These are phyloP conservation scores for Cryptococcus amylolentus DNA, from an alignment of 1,284 basidiomycete genomes.

Conservation along the genomic window DNA sequence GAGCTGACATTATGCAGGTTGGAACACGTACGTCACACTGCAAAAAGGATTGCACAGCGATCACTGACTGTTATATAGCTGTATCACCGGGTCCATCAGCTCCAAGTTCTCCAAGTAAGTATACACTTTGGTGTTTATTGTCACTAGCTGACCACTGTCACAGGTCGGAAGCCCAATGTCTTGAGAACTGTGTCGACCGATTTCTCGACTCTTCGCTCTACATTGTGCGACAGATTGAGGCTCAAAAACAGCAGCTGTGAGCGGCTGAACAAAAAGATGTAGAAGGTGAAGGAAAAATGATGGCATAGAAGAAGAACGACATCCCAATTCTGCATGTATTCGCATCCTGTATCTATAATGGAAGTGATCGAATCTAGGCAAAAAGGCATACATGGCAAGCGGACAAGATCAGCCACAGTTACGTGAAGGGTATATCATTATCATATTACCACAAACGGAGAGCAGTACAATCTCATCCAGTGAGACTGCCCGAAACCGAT, in stretches of 20 bases:
- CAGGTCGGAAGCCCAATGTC: conserved; percentile 70
- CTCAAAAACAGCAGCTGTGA: conserved; percentile 42
- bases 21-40: conserved; percentile 72
- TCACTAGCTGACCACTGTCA: background rate
- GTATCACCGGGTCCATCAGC: conserved; percentile 78
- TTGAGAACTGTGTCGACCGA: conserved; percentile 87
- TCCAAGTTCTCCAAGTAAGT: conserved; percentile 69
- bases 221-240: conserved; percentile 77
- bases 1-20: conserved; percentile 46
- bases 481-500: background rate
- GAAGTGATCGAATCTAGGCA: background rate
- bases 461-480: background rate
- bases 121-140: background rate
- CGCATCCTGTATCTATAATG: conserved; percentile 1
- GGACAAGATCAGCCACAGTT: background rate
- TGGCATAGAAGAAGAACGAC: background rate
- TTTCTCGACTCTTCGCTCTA: conserved; percentile 90
- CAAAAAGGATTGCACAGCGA: background rate
- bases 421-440: background rate
- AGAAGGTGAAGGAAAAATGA: background rate
- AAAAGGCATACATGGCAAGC: background rate
- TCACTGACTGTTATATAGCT: conserved; percentile 54
- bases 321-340: conserved; percentile 17
- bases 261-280: background rate
- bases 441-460: background rate